Evolutionary conservation across 2,329 filamentous ascomycete species (phyloP), one percentile per base, ranked within the genome.

Genomic region (Diaporthe velutina): DNA sequence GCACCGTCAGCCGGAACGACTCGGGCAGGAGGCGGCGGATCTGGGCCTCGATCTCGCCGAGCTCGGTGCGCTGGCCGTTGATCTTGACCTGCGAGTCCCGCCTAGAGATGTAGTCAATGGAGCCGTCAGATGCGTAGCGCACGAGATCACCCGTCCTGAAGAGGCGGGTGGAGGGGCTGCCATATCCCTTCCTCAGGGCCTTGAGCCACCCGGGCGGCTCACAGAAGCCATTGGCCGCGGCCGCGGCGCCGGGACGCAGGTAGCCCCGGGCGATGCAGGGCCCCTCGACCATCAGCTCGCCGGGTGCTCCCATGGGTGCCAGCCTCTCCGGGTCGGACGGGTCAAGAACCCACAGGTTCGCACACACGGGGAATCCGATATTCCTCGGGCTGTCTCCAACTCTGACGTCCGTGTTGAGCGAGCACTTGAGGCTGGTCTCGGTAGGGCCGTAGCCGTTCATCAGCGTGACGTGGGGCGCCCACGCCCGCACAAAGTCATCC

Each of bases 51-150:
- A 85, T 85, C 79, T 85, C 86, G 25, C 83, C 85, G 70, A 86
- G 80, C 80, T 85, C 89, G 75, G 87, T 81, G 75, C 86, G 77
- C 66, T 83, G 87, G 57, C 89, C 89, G 38, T 85, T 83, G 17
- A 89, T 79, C 78, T 89, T 89, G 50, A 89, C 82, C 78, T 89
- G 87, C 1, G 83, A 83, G 77, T 89, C 87, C 71, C 85, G 86
- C 60, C 88, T 83, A 55, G 86, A 86, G 52, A 86, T 71, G 68
- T 80, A 82, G 4, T 80, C 58, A n/a, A 84, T 77, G 52, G 50
- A 75, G 13, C 82, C 80, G 60, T 83, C 77, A 19, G 75, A 75
- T 42, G 79, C 73, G 35, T 82, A 83, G 40, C 77, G 76, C 22
- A 76, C 83, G 15, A 84, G 77, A 71, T 84, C 83, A 28, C 83